Percentiles rank a stretch among this genome's conserved stretches.
These are phyloP conservation scores for Fomitopsis pinicola DNA, from an alignment of 1,284 basidiomycete species.

Conservation along the genomic window DNA sequence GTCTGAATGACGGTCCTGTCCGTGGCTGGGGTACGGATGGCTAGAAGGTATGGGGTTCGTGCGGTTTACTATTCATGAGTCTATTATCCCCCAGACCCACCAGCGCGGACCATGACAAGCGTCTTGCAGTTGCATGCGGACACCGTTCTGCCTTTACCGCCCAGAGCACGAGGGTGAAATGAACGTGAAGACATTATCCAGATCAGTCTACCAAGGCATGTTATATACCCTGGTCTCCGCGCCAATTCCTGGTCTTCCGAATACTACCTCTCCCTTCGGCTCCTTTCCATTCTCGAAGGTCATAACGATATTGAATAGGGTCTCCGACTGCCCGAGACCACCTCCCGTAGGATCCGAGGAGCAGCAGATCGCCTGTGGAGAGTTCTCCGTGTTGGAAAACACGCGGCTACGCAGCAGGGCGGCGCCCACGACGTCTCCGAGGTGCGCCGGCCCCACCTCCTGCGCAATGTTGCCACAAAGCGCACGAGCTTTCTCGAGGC, in stretches of 20 bases:
- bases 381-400: conserved; percentile 28
- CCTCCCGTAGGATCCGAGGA: conserved; percentile 16
- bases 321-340: conserved; percentile 20
- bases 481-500: conserved; percentile 24
- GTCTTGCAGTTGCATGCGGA: neutral
- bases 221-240: conserved; percentile 19
- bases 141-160: neutral
- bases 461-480: conserved; percentile 22
- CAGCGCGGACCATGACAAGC: too few relatives aligned
- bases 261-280: conserved; percentile 28
- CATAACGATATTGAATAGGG: conserved; percentile 35
- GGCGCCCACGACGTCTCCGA: conserved; percentile 17
- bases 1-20: too few relatives aligned
- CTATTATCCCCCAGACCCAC: too few relatives aligned
- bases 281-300: conserved; percentile 21
- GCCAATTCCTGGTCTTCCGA: conserved; percentile 26
- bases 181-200: neutral
- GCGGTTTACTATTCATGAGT: too few relatives aligned
- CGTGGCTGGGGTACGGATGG: too few relatives aligned
- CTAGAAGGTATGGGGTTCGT: too few relatives aligned
- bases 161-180: neutral
- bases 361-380: conserved; percentile 31
- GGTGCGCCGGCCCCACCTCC: conserved; percentile 8
- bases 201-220: conserved; percentile 23
- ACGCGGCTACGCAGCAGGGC: conserved; percentile 21